Conservation (phyloP, 768 basidiomycete genomes). For the Astraeus odoratus region DNA sequence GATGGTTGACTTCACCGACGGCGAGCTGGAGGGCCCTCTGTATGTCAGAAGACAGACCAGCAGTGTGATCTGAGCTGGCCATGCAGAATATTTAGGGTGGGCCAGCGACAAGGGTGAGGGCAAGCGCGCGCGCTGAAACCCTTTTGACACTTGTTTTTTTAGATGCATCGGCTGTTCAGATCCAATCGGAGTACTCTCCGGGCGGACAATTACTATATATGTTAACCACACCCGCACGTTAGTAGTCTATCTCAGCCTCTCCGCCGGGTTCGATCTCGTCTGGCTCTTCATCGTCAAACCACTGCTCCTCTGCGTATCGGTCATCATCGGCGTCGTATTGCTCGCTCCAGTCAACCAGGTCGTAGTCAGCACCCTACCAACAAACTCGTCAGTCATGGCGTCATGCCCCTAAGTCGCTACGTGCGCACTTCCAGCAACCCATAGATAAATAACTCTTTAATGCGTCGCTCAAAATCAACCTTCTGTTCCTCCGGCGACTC, state of each 20-base stretch:
- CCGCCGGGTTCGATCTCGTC: constrained; percentile 10
- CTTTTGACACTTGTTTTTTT: background rate
- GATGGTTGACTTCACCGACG: constrained; percentile 39
- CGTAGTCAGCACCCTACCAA: constrained; percentile 60
- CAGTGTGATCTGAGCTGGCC: constrained; percentile 14
- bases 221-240: too few species aligned
- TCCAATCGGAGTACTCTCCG: background rate
- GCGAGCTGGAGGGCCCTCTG: constrained; percentile 46
- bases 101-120: constrained; percentile 34
- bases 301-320: constrained; percentile 63
- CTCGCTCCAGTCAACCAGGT: constrained; percentile 71
- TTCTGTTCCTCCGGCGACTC: constrained; percentile 47
- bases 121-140: constrained; percentile 23
- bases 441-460: constrained; percentile 71
- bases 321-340: constrained; percentile 54
- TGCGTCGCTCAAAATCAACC: constrained; percentile 46
- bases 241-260: background rate
- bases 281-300: constrained; percentile 68
- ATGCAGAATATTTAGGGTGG: constrained; percentile 34
- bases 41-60: constrained; percentile 35
- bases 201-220: constrained; percentile 16
- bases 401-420: background rate
- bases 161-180: background rate
- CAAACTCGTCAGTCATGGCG: constrained; percentile 2
- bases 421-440: constrained; percentile 57